Evolutionary conservation across 2,329 filamentous ascomycete genomes (phyloP).

Genomic region (Sporothrix sp.): DNA sequence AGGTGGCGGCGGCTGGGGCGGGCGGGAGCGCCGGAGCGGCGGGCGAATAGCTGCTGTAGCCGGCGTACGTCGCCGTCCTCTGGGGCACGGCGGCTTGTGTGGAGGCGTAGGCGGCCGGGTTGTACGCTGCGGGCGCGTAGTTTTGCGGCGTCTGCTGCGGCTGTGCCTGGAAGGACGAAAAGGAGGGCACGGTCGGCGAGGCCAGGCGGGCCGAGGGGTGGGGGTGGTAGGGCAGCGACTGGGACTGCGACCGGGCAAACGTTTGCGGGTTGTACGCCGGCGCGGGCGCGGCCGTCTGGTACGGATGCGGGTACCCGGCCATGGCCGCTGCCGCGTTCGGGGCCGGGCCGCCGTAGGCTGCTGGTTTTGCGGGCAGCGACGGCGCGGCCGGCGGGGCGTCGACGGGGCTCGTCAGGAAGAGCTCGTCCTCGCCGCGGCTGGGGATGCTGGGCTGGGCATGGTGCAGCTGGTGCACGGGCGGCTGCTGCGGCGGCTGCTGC

Average conservation of each 20-base stretch:
- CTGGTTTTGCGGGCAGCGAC: slow-evolving; percentile 21
- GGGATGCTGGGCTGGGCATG: slow-evolving; percentile 7
- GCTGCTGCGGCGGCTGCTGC: slow-evolving; percentile 14
- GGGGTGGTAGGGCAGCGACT: slow-evolving; percentile 34
- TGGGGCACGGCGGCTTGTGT: slow-evolving; percentile 34
- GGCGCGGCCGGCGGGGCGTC: slow-evolving; percentile 21
- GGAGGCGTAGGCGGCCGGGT: slow-evolving; percentile 49
- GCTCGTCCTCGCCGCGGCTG: slow-evolving; percentile 43
- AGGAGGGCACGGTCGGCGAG: slow-evolving; percentile 29
- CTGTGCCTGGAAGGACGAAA: slow-evolving; percentile 19
- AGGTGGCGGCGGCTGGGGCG: slow-evolving; percentile 17
- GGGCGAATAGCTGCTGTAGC: slow-evolving; percentile 34
- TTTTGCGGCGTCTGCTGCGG: slow-evolving; percentile 23
- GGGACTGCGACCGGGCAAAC: slow-evolving; percentile 48
- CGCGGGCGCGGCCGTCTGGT: slow-evolving; percentile 37
- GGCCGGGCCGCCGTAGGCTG: slow-evolving; percentile 27
- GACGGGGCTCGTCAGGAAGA: slow-evolving; percentile 49
- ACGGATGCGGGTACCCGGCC: slow-evolving; percentile 43
- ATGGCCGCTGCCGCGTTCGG: slow-evolving; percentile 35
- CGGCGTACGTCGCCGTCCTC: slow-evolving; percentile 41
- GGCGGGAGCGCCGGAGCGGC: slow-evolving; percentile 31
- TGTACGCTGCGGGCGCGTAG: slow-evolving; percentile 47
- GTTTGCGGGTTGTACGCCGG: slow-evolving; percentile 61
- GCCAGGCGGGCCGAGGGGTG: slow-evolving; percentile 27
- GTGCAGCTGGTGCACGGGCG: slow-evolving; percentile 6